Percentiles rank a stretch among this genome's conserved stretches.
Evolutionary conservation across 2,329 filamentous ascomycete genomes (phyloP).

Genomic region (Colletotrichum eleusines): DNA sequence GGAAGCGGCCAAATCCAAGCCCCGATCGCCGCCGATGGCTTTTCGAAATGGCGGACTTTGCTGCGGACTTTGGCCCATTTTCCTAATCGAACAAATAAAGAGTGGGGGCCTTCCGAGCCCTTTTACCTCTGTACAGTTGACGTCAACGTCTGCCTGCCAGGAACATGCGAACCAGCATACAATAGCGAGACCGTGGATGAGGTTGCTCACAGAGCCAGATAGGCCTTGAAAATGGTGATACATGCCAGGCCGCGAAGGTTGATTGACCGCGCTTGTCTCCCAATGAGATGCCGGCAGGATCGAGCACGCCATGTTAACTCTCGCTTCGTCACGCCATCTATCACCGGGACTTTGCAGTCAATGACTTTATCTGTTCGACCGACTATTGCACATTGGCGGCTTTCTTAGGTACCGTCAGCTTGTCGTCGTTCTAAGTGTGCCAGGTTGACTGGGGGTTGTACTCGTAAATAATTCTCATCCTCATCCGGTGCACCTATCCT

Average conservation of each 20-base stretch:
- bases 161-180: background rate
- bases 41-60: slow-evolving; percentile 2
- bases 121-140: background rate
- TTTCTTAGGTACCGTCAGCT: background rate
- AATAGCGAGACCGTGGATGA: background rate
- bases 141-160: background rate
- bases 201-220: background rate
- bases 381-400: background rate
- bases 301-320: slow-evolving; percentile 31
- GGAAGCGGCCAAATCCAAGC: slow-evolving; percentile 8
- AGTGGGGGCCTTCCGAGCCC: background rate
- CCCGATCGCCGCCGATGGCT: slow-evolving; percentile 10
- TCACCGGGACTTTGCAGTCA: background rate
- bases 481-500: slow-evolving; percentile 76
- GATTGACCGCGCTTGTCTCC: background rate
- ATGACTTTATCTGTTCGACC: background rate
- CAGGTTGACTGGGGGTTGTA: background rate
- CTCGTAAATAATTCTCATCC: background rate
- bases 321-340: slow-evolving; percentile 5
- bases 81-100: background rate
- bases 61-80: background rate
- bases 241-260: background rate
- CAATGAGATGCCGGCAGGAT: slow-evolving; percentile 3
- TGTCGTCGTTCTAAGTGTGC: background rate
- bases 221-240: background rate